Conservation (phyloP, 352 stramenopile species). For the Albugo laibachii region DNA sequence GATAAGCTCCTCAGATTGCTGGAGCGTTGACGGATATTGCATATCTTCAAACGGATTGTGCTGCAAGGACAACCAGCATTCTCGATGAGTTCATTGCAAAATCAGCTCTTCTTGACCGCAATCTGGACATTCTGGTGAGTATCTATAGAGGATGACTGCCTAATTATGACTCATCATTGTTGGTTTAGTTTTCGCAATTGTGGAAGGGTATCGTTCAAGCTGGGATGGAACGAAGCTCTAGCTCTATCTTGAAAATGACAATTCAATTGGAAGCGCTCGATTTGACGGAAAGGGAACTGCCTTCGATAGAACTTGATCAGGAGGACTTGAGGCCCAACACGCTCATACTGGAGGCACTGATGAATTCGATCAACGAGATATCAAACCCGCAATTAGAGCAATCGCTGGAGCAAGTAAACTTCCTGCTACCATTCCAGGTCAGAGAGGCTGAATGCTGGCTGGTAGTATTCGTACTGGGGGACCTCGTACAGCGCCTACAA, state of each 20-base stretch:
- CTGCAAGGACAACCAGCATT: slow-evolving; percentile 22
- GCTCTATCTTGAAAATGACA: slow-evolving; percentile 49
- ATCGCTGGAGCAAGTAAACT: too few relatives aligned
- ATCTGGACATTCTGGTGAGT: slow-evolving; percentile 20
- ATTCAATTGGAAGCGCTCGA: slow-evolving; percentile 45
- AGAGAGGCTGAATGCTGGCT: too few relatives aligned
- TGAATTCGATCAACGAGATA: slow-evolving; percentile 26
- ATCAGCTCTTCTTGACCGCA: slow-evolving; percentile 19
- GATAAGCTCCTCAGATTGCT: slow-evolving; percentile 9
- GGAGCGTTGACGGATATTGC: slow-evolving; percentile 48
- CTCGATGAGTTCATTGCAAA: slow-evolving; percentile 33
- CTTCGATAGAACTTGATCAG: slow-evolving; percentile 6
- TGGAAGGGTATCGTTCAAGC: slow-evolving; percentile 27
- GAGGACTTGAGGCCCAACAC: slow-evolving; percentile 9
- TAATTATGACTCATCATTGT: too few relatives aligned
- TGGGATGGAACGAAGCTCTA: slow-evolving; percentile 30
- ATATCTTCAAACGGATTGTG: slow-evolving; percentile 44
- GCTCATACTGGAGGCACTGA: slow-evolving; percentile 28
- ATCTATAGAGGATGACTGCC: neutral
- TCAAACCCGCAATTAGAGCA: slow-evolving; percentile 34
- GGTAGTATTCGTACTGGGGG: too few relatives aligned
- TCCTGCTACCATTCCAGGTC: too few relatives aligned
- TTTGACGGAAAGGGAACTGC: slow-evolving; percentile 12
- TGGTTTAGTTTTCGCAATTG: too few relatives aligned
- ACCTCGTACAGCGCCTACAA: too few relatives aligned